phyloP scores from a whole-genome alignment of 2,329 filamentous ascomycete genomes.

The Penicillium sclerotiorum region DNA sequence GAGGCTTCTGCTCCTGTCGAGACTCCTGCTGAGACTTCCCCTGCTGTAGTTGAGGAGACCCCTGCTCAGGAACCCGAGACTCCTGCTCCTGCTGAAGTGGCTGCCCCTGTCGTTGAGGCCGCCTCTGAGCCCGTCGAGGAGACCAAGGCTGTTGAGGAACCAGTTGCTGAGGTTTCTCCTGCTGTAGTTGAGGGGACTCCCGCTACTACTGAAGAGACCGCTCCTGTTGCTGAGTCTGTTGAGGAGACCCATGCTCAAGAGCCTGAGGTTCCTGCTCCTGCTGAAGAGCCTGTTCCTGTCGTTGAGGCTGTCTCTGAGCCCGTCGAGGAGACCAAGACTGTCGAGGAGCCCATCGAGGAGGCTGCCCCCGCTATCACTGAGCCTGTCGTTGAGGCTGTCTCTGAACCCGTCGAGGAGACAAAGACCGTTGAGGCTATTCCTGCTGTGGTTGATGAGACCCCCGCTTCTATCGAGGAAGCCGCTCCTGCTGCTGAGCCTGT shows the following conservation, averaged over 20 bases:
- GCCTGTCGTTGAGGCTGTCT: neutral
- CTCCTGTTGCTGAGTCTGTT: constrained; percentile 4
- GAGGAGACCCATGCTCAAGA: constrained; percentile 13
- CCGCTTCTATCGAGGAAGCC: constrained; percentile 8
- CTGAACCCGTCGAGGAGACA: constrained; percentile 7
- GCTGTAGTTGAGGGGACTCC: constrained; percentile 13
- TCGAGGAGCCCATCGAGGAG: constrained; percentile 12
- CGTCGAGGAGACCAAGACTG: neutral
- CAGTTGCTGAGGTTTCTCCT: constrained; percentile 6
- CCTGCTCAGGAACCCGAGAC: constrained; percentile 5
- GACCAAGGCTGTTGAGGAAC: constrained; percentile 2
- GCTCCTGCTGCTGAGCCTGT: constrained; percentile 9
- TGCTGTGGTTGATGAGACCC: neutral
- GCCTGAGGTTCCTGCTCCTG: constrained; percentile 8
- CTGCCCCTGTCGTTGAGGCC: too few species aligned
- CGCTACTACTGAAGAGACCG: constrained; percentile 9
- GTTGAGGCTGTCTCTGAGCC: constrained; percentile 8
- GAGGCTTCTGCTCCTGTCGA: constrained; percentile 7
- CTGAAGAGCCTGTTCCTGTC: constrained; percentile 6
- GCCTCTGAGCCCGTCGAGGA: neutral
- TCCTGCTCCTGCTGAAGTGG: constrained; percentile 4
- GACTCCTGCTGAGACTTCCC: neutral
- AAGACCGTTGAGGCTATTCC: neutral
- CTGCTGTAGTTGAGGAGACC: neutral
- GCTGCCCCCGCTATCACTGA: constrained; percentile 8